These are phyloP conservation scores for Trichophyton simii DNA, from an alignment of 2,329 filamentous ascomycete genomes.

Conservation along the genomic window DNA sequence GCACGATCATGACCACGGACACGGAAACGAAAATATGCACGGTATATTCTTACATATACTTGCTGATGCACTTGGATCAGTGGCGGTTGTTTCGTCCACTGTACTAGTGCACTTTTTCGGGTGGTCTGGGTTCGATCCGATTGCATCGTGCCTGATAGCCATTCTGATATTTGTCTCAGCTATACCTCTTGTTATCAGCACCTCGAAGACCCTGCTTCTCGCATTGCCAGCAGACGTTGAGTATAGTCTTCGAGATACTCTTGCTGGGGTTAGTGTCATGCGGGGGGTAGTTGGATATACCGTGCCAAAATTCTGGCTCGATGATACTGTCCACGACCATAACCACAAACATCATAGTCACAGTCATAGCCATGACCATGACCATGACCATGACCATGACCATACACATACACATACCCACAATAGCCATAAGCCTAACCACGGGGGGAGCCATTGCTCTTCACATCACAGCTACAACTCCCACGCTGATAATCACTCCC, in stretches of 20 bases:
- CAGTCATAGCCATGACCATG: conserved; percentile 20
- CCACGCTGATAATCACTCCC: conserved; percentile 16
- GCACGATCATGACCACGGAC: conserved; percentile 29
- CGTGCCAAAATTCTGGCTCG: conserved; percentile 84
- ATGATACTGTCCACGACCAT: conserved; percentile 44
- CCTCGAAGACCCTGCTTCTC: conserved; percentile 69
- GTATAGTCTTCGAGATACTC: conserved; percentile 72
- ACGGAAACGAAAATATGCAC: conserved; percentile 95
- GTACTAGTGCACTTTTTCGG: conserved; percentile 73
- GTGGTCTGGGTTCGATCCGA: conserved; percentile 88
- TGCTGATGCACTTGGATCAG: conserved; percentile 85
- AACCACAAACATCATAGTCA: conserved; percentile 23
- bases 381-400: conserved; percentile 22
- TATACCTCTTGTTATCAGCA: conserved; percentile 72
- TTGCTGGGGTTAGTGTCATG: conserved; percentile 70
- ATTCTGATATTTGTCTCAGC: conserved; percentile 87
- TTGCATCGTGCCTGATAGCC: conserved; percentile 88
- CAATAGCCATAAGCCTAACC: conserved; percentile 17
- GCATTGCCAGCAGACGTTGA: conserved; percentile 75
- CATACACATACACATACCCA: conserved; percentile 17
- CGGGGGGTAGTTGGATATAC: conserved; percentile 76
- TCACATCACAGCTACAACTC: conserved; percentile 14
- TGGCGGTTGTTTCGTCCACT: conserved; percentile 87
- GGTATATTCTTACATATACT: conserved; percentile 94
- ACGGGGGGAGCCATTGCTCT: conserved; percentile 21